Evolutionary conservation across 768 basidiomycete genomes (phyloP), one percentile per base, ranked within the genome.

Genomic region (Paxillus involutus): DNA sequence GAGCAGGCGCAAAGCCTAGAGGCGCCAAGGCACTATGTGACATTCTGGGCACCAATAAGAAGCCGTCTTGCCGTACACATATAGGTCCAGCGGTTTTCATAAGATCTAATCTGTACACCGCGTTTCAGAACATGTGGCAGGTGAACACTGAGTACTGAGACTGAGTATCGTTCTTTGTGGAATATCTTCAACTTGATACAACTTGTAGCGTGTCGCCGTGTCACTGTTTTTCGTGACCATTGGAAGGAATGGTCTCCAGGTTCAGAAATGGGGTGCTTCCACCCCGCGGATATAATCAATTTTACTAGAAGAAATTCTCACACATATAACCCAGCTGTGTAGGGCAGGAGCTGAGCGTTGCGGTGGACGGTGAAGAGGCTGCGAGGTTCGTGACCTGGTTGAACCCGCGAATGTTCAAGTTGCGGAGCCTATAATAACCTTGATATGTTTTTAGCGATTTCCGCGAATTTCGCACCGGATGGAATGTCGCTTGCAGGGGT

Each of bases 91-190:
- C 21, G 21, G 21, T 21, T 21, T 21, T 21, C 21, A 21, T 32
- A 13, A n/a, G 26, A 53, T 49, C 52, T 53, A 50, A 53, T 53
- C 47, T 53, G 32, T 41, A 51, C 47, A 49, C 19, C 13, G 42
- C 13, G 13, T 26, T 43, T 21, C 19, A 39, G 10, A 43, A 17
- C 10, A 43, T 17, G 17, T 6, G 2, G 41, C 2, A 21, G 8
- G 19, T 26, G 42, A 43, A 43, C 19, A 21, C 32, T 10, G 32
- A 32, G 26, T 26, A 6, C 26, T 3, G 21, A 19, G 6, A 12
- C 7, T 24, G 41, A 43, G 19, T 12, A 21, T 11, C 11, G 32
- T 4, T 32, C 32, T 32, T 32, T 32, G 32, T 10, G 32, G 32
- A 30, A 6, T 30, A 2, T 30, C 32, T 32, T 32, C 32, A 32